Conservation (phyloP, 495 filamentous ascomycete genomes). For the Jackrogersella multiformis region DNA sequence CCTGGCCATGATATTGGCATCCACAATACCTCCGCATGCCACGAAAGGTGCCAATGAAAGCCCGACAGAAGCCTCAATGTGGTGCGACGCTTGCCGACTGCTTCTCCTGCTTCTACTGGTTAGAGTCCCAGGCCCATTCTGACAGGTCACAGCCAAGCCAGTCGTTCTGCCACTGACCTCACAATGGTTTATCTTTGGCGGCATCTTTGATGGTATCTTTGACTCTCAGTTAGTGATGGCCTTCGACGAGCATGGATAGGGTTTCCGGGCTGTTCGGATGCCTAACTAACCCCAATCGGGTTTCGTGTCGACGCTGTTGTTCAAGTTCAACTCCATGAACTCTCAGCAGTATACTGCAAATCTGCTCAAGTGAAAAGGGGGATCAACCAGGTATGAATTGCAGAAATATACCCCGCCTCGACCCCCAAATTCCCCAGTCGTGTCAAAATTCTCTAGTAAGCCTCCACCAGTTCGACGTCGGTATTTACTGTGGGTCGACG, state of each 20-base stretch:
- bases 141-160: constrained; percentile 42
- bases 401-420: constrained; percentile 1
- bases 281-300: constrained; percentile 9
- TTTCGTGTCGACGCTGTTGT: background rate
- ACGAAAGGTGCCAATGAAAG: constrained; percentile 36
- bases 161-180: constrained; percentile 28
- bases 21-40: constrained; percentile 20
- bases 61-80: constrained; percentile 35
- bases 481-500: background rate
- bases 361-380: constrained; percentile 1
- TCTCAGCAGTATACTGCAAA: background rate
- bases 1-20: constrained; percentile 31
- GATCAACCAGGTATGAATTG: constrained; percentile 1
- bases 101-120: constrained; percentile 3
- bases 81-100: constrained; percentile 34
- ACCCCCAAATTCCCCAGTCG: background rate
- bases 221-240: background rate
- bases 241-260: background rate
- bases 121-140: constrained; percentile 15
- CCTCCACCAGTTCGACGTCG: background rate
- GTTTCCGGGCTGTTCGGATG: background rate
- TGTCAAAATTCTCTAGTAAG: background rate
- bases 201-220: background rate
- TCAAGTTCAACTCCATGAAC: constrained; percentile 2
- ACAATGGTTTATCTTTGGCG: background rate